These are phyloP conservation scores for Aechmea fasciata DNA, from an alignment of 176 grass and related monocot genomes.

Conservation along the genomic window DNA sequence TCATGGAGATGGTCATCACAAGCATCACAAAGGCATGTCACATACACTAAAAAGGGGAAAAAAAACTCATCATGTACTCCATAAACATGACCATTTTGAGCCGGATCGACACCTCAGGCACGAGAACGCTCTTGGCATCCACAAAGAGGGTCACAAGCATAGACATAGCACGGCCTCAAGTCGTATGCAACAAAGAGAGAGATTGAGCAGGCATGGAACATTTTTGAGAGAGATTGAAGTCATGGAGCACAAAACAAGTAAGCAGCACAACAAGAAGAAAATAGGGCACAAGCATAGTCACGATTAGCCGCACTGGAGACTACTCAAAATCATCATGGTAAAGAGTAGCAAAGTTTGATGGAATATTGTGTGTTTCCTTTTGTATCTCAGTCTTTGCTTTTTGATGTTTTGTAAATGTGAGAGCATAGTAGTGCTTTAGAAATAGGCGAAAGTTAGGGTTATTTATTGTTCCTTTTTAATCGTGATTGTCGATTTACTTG, in stretches of 20 bases:
- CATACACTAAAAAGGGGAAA: conserved; percentile 14
- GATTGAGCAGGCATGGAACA: neutral
- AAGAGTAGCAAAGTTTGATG: too few species aligned
- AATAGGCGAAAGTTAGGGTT: too few species aligned
- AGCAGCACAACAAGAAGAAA: neutral
- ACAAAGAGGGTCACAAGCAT: conserved; percentile 10
- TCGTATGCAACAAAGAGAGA: neutral
- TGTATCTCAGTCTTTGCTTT: too few species aligned
- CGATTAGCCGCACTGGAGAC: neutral
- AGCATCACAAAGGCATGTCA: neutral
- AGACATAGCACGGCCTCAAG: conserved; percentile 2
- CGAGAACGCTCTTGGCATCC: neutral
- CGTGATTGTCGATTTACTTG: too few species aligned
- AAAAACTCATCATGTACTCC: conserved; percentile 14
- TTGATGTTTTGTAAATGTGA: too few species aligned
- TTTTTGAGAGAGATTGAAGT: neutral
- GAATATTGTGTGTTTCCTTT: too few species aligned
- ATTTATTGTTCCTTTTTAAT: too few species aligned
- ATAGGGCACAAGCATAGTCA: conserved; percentile 7
- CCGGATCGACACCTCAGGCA: conserved; percentile 2
- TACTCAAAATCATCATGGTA: neutral
- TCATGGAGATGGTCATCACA: conserved; percentile 9
- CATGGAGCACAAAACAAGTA: neutral
- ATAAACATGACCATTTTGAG: conserved; percentile 15
- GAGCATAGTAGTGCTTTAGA: too few species aligned